These are phyloP conservation scores for Hemileccinum impolitum DNA, from an alignment of 768 basidiomycete species.

Conservation along the genomic window DNA sequence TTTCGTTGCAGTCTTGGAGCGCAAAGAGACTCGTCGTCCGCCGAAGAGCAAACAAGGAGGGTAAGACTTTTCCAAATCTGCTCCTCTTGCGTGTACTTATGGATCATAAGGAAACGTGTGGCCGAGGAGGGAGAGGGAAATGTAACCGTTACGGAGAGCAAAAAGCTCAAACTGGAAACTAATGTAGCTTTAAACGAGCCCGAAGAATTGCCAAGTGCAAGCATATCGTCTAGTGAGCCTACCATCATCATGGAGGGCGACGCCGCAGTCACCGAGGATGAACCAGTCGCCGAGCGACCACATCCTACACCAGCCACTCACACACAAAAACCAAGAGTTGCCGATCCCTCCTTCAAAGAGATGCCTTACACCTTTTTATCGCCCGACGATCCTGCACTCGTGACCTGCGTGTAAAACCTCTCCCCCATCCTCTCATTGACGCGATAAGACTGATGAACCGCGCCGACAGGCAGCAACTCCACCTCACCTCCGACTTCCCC, in stretches of 20 bases:
- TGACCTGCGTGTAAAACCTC: conserved; percentile 64
- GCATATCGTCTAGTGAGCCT: conserved; percentile 4
- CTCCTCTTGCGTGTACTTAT: background rate
- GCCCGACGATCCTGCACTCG: conserved; percentile 65
- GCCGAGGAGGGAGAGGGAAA: conserved; percentile 45
- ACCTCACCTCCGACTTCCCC: conserved; percentile 71
- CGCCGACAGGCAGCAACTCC: conserved; percentile 61
- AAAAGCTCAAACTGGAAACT: conserved; percentile 45
- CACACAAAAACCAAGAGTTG: conserved; percentile 13
- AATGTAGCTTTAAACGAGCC: conserved; percentile 11
- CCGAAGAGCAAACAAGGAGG: conserved; percentile 6
- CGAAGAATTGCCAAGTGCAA: conserved; percentile 4
- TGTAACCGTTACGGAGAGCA: conserved; percentile 40
- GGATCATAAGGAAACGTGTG: conserved; percentile 40
- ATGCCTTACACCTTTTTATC: conserved; percentile 86
- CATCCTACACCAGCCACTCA: background rate
- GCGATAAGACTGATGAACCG: background rate
- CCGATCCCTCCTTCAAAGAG: conserved; percentile 66
- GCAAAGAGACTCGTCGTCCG: conserved; percentile 28
- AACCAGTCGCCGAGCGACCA: background rate
- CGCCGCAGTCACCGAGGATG: background rate
- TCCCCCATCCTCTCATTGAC: background rate
- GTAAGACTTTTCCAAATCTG: conserved; percentile 6
- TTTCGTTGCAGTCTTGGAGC: conserved; percentile 88
- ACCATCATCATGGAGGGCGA: conserved; percentile 3